Base-by-base conservation (phyloP, 768 basidiomycete species). In the Baorangia bicolor region DNA sequence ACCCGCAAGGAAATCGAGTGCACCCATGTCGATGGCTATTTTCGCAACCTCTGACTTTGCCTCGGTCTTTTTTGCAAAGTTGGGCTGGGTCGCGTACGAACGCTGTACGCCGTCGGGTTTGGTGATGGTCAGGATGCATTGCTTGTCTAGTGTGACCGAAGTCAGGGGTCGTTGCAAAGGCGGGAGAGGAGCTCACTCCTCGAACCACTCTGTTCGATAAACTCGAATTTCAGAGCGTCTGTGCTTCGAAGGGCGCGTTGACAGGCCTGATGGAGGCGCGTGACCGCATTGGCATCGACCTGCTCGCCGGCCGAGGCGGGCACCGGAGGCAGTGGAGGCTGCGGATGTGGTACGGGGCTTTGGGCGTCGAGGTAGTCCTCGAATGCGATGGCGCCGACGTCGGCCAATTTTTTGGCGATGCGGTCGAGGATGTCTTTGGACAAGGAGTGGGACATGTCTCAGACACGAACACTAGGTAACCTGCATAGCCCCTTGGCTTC, bases 101-200 rank as follows among this genome's bases (percentile, higher is more conserved):
- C 84, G 75, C 5, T 70, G 69, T 2, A 67, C 53, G 18, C 83
- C 84, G 31, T 80, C 75, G 0, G 83, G 84, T 21, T 79, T 81
- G 2, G 75, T 81, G 54, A 88, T 80, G 1, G 83, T 85, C 38
- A 88, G 65, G 46, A 84, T 83, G 59, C 87, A 86, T 50, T 81
- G 79, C 62, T 81, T 84, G 56, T 64, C 84, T 87, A n/a, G n/a
- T n/a, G 62, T 9, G 3, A 28, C 13, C 9, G 11, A 5, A 18
- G 35, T 69, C 12, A 67, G 55, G 44, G 25, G 39, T 20, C 25
- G 21, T 10, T 12, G 34, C 6, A 8, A 21, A 23, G 5, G 28
- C 5, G 13, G 5, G 11, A 23, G 13, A n/a, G 16, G 3, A 13
- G 65, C 70, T 49, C 58, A 81, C 80, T 71, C 30, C 64, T 68